A percentile compares a stretch with the other conserved stretches of the same genome.
These are phyloP conservation scores for Eremomyces bilateralis DNA, from an alignment of 495 filamentous ascomycete genomes.

Conservation along the genomic window DNA sequence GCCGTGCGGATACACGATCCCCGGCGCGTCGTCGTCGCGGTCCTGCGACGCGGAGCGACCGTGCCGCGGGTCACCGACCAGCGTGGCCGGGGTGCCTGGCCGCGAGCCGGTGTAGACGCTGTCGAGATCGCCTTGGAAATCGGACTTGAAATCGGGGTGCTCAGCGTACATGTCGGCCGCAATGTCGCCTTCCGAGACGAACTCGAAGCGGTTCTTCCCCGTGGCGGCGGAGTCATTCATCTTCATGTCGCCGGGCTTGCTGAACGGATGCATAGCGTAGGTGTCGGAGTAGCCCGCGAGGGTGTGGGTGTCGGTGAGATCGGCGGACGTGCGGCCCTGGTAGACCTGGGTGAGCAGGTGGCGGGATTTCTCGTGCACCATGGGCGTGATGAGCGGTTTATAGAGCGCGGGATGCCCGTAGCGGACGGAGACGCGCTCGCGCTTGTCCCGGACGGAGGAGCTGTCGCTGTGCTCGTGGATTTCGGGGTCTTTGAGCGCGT, in stretches of 20 bases:
- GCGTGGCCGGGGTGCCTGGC: background rate
- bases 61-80: background rate
- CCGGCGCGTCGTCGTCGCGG: background rate
- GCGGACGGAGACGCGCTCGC: constrained; percentile 53
- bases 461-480: background rate
- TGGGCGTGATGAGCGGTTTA: constrained; percentile 73
- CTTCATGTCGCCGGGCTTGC: background rate
- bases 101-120: too few species aligned
- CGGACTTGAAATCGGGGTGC: constrained; percentile 5
- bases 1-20: background rate
- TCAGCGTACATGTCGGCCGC: constrained; percentile 10
- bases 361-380: constrained; percentile 82
- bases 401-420: constrained; percentile 88
- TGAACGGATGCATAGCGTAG: background rate
- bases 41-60: background rate
- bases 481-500: background rate
- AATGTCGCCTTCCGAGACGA: constrained; percentile 6
- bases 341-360: constrained; percentile 50
- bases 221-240: background rate
- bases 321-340: background rate
- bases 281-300: background rate
- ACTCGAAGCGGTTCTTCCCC: constrained; percentile 2
- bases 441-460: background rate
- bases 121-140: constrained; percentile 9
- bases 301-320: background rate